Percentiles rank a stretch among this genome's conserved stretches.
These are phyloP conservation scores for Naganishia friedmannii DNA, from an alignment of 768 basidiomycete genomes.

Conservation along the genomic window DNA sequence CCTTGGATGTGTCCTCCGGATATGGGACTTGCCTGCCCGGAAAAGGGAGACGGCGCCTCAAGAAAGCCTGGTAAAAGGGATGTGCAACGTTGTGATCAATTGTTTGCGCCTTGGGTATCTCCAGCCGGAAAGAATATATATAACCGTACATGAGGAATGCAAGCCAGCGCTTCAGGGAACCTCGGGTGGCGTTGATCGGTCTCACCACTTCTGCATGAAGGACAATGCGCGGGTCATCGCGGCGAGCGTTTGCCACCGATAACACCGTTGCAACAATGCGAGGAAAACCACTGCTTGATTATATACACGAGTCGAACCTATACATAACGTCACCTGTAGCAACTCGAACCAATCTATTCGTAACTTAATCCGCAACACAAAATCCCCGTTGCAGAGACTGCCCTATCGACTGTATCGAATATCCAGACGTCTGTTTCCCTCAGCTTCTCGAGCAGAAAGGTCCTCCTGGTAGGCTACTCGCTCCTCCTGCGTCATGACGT, in stretches of 20 bases:
- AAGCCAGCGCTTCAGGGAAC: conserved; percentile 31
- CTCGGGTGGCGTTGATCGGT: no score
- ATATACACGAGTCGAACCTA: no score
- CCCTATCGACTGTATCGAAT: conserved; percentile 27
- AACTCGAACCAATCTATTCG: not conserved
- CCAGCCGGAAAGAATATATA: no score
- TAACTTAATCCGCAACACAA: not conserved
- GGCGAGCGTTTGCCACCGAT: no score
- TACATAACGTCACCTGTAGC: not conserved
- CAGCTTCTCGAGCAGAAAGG: conserved; percentile 58
- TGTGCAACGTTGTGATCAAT: not conserved
- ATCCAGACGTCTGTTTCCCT: conserved; percentile 34
- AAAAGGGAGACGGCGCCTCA: conserved; percentile 26
- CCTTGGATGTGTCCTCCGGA: not conserved
- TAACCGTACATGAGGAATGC: conserved; percentile 23
- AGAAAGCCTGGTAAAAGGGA: not conserved
- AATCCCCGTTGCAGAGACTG: not conserved
- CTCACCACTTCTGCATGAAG: no score
- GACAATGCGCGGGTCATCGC: no score
- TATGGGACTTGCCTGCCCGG: not conserved
- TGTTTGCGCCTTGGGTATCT: no score
- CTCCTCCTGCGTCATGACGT: conserved; percentile 58
- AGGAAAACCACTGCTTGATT: no score
- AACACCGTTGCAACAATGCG: no score
- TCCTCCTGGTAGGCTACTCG: conserved; percentile 61